These are phyloP conservation scores for Tetraselmis chui DNA, from an alignment of 139 green algal species.

Conservation along the genomic window DNA sequence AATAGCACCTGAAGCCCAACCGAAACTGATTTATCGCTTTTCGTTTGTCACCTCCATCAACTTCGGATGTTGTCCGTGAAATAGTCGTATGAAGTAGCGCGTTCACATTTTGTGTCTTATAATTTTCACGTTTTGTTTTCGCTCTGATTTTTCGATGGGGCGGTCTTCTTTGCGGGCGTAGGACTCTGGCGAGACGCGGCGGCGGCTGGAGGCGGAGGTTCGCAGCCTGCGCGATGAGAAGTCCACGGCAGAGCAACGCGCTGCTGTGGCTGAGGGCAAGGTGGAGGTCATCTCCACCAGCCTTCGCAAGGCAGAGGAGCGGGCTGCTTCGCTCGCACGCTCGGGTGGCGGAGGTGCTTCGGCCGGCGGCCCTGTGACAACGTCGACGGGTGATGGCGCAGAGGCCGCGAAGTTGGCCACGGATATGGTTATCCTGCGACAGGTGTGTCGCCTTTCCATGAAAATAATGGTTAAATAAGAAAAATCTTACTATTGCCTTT, in stretches of 20 bases:
- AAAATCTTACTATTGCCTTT: too few relatives aligned
- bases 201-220: constrained; percentile 10
- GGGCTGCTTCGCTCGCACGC: constrained; percentile 17
- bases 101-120: too few relatives aligned
- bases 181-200: not conserved
- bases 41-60: too few relatives aligned
- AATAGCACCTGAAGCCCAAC: too few relatives aligned
- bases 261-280: constrained; percentile 30
- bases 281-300: constrained; percentile 36
- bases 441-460: not conserved
- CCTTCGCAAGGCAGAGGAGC: constrained; percentile 46
- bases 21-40: too few relatives aligned
- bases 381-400: not conserved
- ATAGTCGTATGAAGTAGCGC: too few relatives aligned
- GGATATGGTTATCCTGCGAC: constrained; percentile 15
- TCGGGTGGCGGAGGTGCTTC: not conserved
- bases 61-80: too few relatives aligned
- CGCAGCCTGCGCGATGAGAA: constrained; percentile 22
- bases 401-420: constrained; percentile 20
- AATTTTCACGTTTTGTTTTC: too few relatives aligned
- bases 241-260: constrained; percentile 27
- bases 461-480: too few relatives aligned
- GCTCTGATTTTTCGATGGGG: too few relatives aligned
- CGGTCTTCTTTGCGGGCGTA: not conserved
- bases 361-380: not conserved